These are phyloP conservation scores for Schizosaccharomyces pombe DNA, from an alignment of 805 yeast genomes.

Conservation along the genomic window ASM294v3 CU329670.1:3127501-3128000, in stretches of 20 bases:
- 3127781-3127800: slow-evolving; percentile 45
- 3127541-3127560: too few relatives aligned
- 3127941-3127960: slow-evolving; percentile 7
- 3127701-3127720: background rate
- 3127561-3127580: too few relatives aligned
- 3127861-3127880: slow-evolving; percentile 88
- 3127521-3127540: too few relatives aligned
- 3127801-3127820: slow-evolving; percentile 29
- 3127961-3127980: slow-evolving; percentile 9
- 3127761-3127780: background rate
- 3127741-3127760: background rate
- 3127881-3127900: slow-evolving; percentile 84
- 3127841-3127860: background rate
- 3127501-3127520: too few relatives aligned
- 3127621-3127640: too few relatives aligned
- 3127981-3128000: slow-evolving; percentile 37
- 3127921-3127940: slow-evolving; percentile 64
- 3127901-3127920: slow-evolving; percentile 80
- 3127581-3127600: too few relatives aligned
- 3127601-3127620: too few relatives aligned
- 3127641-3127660: background rate
- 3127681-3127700: background rate
- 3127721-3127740: background rate
- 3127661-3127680: slow-evolving; percentile 1
- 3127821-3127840: too few relatives aligned